These are phyloP conservation scores for Pestalotiopsis sp. DNA, from an alignment of 2,329 filamentous ascomycete genomes.

Conservation along the genomic window DNA sequence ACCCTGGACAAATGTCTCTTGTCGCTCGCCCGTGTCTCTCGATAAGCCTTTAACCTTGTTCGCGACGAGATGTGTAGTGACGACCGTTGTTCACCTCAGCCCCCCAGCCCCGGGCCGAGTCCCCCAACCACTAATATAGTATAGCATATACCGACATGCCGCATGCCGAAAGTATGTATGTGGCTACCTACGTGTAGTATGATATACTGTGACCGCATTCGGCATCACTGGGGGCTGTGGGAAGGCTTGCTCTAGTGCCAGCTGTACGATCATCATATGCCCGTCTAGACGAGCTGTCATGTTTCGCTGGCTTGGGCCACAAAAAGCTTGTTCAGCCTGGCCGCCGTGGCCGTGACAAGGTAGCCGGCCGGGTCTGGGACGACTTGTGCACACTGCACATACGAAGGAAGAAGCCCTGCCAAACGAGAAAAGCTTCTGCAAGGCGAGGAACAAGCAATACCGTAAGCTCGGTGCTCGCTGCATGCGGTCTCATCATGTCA, in stretches of 20 bases:
- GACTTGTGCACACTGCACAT: neutral
- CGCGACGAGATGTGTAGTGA: neutral
- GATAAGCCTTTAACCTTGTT: conserved; percentile 11
- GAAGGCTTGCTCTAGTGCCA: neutral
- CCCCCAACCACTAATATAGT: neutral
- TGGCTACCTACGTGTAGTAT: neutral
- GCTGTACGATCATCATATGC: neutral
- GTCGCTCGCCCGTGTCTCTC: neutral
- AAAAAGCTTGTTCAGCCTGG: neutral
- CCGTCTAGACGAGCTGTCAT: neutral
- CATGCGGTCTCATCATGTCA: neutral
- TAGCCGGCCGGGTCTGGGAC: neutral
- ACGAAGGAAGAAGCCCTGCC: neutral
- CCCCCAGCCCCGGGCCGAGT: neutral
- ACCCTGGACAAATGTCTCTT: neutral
- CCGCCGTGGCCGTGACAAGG: neutral
- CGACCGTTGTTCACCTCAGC: neutral
- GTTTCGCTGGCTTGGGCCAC: neutral
- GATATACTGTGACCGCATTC: neutral
- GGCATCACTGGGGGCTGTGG: neutral
- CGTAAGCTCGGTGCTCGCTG: neutral
- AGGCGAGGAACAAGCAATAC: neutral
- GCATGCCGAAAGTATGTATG: neutral
- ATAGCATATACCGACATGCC: neutral
- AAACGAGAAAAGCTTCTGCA: neutral